A percentile compares a stretch with the other conserved stretches of the same genome.
These are phyloP conservation scores for Novymonas esmeraldas DNA, from an alignment of 208 protist genomes.

Conservation along the genomic window DNA sequence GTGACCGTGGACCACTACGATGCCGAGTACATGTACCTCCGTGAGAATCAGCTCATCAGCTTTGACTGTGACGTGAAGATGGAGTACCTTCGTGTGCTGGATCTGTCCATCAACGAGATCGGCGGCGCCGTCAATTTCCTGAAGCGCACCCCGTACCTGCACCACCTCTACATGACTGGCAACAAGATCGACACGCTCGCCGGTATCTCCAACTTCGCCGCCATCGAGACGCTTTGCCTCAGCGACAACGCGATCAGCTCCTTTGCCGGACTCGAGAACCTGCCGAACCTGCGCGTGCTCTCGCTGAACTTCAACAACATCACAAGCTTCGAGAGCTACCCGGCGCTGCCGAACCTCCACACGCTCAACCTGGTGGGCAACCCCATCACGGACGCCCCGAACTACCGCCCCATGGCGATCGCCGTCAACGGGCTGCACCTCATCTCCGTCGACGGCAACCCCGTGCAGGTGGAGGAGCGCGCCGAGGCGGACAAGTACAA, in stretches of 20 bases:
- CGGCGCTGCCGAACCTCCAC: conserved; percentile 84
- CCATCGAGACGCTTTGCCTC: conserved; percentile 90
- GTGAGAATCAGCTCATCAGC: conserved; percentile 89
- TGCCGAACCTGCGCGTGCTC: conserved; percentile 90
- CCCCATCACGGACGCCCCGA: conserved; percentile 82
- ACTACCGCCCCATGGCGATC: conserved; percentile 93
- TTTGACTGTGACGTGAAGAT: conserved; percentile 87
- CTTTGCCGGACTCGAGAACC: conserved; percentile 87
- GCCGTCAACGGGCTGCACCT: conserved; percentile 79
- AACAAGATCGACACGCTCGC: conserved; percentile 91
- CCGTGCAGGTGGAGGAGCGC: conserved; percentile 86
- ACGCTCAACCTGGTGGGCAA: conserved; percentile 93
- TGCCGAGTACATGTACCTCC: conserved; percentile 91
- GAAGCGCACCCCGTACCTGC: conserved; percentile 71
- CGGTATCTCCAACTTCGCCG: conserved; percentile 77
- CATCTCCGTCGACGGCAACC: conserved; percentile 88
- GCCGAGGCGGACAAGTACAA: conserved; percentile 86
- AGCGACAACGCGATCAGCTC: conserved; percentile 92
- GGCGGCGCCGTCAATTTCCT: conserved; percentile 86
- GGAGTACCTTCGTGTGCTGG: conserved; percentile 87
- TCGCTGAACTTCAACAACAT: conserved; percentile 95
- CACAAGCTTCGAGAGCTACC: conserved; percentile 86
- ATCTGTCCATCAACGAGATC: conserved; percentile 94
- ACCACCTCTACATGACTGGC: conserved; percentile 93
- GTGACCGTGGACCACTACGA: conserved; percentile 76